Evolutionary conservation across 345 rosid species (phyloP).

Genomic region (Stellera chamaejasme): DNA sequence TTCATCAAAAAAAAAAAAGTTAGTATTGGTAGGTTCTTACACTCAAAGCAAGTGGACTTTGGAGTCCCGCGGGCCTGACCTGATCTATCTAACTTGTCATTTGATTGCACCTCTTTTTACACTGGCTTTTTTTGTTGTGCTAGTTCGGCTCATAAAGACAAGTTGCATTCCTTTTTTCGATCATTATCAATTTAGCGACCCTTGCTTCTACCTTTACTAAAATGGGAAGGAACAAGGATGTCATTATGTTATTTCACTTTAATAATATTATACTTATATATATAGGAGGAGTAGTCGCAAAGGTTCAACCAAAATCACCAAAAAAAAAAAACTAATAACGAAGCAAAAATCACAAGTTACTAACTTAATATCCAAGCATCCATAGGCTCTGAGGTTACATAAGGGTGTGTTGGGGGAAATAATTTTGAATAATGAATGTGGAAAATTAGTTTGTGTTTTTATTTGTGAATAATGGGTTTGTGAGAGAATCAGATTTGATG

Average conservation of each 20-base stretch:
- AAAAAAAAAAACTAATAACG: too few species aligned
- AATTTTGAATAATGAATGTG: too few species aligned
- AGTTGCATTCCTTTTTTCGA: conserved; percentile 23
- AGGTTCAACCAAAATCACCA: too few species aligned
- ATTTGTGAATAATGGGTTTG: too few species aligned
- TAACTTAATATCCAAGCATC: too few species aligned
- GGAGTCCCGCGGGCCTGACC: conserved; percentile 1
- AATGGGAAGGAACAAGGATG: conserved; percentile 17
- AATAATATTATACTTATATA: background rate
- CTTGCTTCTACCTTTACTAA: conserved; percentile 16
- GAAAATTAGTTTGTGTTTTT: too few species aligned
- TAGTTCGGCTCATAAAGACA: conserved; percentile 25
- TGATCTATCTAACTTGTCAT: background rate
- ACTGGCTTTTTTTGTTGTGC: conserved; percentile 7
- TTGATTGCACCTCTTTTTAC: background rate
- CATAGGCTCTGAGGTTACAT: too few species aligned
- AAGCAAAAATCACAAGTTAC: too few species aligned
- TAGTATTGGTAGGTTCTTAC: conserved; percentile 66
- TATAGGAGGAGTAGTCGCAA: background rate
- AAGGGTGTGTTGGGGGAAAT: too few species aligned
- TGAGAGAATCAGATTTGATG: too few species aligned
- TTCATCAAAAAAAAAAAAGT: too few species aligned
- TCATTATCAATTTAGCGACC: conserved; percentile 31
- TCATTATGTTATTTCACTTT: conserved; percentile 12
- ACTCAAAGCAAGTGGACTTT: conserved; percentile 59